Percentiles rank a stretch among this genome's conserved stretches.
phyloP scores from a whole-genome alignment of 352 stramenopile genomes.

The Pythium coloratum region DNA sequence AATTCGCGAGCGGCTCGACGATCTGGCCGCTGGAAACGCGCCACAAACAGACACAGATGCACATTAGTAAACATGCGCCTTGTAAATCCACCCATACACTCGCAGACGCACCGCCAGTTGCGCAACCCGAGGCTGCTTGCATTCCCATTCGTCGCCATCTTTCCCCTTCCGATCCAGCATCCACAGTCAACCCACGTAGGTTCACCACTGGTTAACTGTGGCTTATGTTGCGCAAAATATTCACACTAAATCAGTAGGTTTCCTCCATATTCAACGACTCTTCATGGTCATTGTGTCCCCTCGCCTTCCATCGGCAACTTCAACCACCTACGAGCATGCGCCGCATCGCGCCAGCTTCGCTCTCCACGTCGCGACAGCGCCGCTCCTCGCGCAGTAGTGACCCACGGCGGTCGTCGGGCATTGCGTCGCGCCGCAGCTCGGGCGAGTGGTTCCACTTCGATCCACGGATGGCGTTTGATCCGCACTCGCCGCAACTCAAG shows the following conservation, averaged over 20 bases:
- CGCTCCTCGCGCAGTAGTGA: slow-evolving; percentile 28
- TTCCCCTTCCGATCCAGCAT: not conserved
- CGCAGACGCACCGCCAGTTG: slow-evolving; percentile 37
- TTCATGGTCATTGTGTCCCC: not conserved
- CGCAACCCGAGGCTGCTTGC: slow-evolving; percentile 29
- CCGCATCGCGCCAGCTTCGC: slow-evolving; percentile 17
- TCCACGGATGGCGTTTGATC: slow-evolving; percentile 50
- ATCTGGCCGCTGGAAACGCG: slow-evolving; percentile 30
- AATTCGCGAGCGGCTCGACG: slow-evolving; percentile 27
- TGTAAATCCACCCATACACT: not conserved
- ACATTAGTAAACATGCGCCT: not conserved
- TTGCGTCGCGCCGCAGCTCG: slow-evolving; percentile 13
- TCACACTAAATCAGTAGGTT: not conserved
- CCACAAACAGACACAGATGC: not conserved
- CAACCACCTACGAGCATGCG: slow-evolving; percentile 7
- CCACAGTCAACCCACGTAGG: not conserved
- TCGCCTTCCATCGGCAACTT: not conserved
- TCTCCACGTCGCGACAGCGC: slow-evolving; percentile 18
- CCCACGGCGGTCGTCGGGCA: slow-evolving; percentile 16
- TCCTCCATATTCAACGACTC: not conserved
- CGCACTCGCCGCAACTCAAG: slow-evolving; percentile 44
- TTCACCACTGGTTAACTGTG: not conserved
- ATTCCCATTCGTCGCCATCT: slow-evolving; percentile 1
- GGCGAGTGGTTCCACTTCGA: slow-evolving; percentile 34
- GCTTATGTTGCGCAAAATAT: not conserved